A percentile compares a stretch with the other conserved stretches of the same genome.
Conservation (phyloP, 192 early-diverging fungal genomes). For the Cladochytrium replicatum region DNA sequence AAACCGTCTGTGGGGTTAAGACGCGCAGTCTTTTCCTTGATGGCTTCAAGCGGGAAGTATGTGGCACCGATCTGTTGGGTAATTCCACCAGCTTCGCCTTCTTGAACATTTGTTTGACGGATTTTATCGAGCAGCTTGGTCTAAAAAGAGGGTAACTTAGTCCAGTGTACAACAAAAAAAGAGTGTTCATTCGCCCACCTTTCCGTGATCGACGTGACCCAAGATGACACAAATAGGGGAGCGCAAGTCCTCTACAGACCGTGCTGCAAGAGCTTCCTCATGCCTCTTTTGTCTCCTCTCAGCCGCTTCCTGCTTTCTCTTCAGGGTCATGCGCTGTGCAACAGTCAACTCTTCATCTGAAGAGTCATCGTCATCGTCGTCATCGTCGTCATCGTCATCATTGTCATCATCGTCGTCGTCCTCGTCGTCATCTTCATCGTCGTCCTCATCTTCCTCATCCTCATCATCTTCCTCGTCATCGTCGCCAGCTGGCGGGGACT, state of each 20-base stretch:
- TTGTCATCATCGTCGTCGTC: slow-evolving; percentile 57
- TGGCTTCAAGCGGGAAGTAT: slow-evolving; percentile 94
- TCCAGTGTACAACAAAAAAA: too few relatives aligned
- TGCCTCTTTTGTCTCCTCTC: slow-evolving; percentile 61
- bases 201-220: slow-evolving; percentile 96
- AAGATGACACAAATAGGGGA: slow-evolving; percentile 98
- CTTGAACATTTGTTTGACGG: slow-evolving; percentile 98
- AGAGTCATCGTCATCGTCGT: slow-evolving; percentile 30
- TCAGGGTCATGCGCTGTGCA: slow-evolving; percentile 47
- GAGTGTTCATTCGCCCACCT: too few relatives aligned
- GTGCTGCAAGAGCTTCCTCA: slow-evolving; percentile 65
- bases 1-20: slow-evolving; percentile 49
- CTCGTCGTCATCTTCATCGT: slow-evolving; percentile 38
- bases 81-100: slow-evolving; percentile 98
- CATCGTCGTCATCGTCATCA: slow-evolving; percentile 37
- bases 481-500: not conserved
- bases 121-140: slow-evolving; percentile 99
- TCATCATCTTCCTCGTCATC: slow-evolving; percentile 33
- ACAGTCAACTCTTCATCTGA: slow-evolving; percentile 59
- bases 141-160: too few relatives aligned
- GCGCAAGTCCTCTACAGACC: slow-evolving; percentile 82
- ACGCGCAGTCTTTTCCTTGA: slow-evolving; percentile 80
- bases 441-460: slow-evolving; percentile 53
- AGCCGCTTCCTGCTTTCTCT: slow-evolving; percentile 70
- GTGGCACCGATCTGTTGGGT: slow-evolving; percentile 99